phyloP scores from a whole-genome alignment of 768 basidiomycete genomes.

The Naganishia onofrii region DNA sequence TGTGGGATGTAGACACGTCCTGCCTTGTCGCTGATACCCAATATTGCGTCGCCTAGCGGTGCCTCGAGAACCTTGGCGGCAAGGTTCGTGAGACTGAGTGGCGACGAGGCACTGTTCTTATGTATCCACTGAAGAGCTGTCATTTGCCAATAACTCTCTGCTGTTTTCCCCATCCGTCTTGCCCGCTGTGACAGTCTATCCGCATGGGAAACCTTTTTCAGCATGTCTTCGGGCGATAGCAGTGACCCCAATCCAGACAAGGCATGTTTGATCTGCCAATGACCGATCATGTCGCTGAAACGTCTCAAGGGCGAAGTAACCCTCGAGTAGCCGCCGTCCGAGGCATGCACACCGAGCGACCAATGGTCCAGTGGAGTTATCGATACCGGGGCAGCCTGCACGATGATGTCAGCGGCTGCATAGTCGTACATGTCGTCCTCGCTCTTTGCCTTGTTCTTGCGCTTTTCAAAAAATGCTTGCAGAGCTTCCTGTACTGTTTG shows the following conservation, averaged over 20 bases:
- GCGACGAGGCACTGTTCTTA: neutral
- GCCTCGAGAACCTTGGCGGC: conserved; percentile 15
- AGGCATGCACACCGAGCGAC: conserved; percentile 62
- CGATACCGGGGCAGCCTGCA: conserved; percentile 11
- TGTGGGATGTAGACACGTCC: conserved; percentile 8
- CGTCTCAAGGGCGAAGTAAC: conserved; percentile 85
- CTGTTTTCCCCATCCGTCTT: neutral
- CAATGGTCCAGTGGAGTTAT: conserved; percentile 62
- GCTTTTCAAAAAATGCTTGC: conserved; percentile 57
- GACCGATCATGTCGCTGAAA: conserved; percentile 72
- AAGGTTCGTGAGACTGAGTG: neutral
- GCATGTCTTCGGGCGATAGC: conserved; percentile 4
- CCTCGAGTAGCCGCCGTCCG: conserved; percentile 75
- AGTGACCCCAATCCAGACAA: conserved; percentile 49
- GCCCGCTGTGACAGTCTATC: conserved; percentile 8
- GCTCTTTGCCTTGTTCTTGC: conserved; percentile 54
- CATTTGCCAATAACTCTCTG: conserved; percentile 9
- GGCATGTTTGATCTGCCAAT: conserved; percentile 90
- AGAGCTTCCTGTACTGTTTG: conserved; percentile 49
- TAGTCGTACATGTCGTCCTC: conserved; percentile 38
- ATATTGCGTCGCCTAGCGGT: neutral
- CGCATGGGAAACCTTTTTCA: neutral
- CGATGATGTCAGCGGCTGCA: conserved; percentile 8
- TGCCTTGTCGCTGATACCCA: conserved; percentile 11
- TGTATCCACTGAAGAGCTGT: conserved; percentile 5